Evolutionary conservation across 2,329 filamentous ascomycete genomes (phyloP), one percentile per base, ranked within the genome.

Genomic region (Fusarium drepaniforme): DNA sequence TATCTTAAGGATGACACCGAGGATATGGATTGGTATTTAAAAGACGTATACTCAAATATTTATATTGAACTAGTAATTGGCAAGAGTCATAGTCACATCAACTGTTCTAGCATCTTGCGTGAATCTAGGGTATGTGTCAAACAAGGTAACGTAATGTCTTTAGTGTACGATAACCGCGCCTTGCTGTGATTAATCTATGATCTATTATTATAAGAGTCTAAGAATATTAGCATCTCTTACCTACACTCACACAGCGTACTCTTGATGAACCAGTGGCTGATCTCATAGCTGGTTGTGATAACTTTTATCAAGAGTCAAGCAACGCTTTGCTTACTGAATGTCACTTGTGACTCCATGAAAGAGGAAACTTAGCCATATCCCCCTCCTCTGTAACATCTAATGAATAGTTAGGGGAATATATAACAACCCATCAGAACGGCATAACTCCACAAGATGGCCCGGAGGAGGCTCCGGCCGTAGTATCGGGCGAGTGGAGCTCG

Each of bases 71-170:
- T 56, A 51, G 79, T 75, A 73, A 86, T 84, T 85, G 38, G 77
- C 77, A 15, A 78, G 63, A 44, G 84, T 73, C 18, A 80, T 77
- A 16, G 79, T 76, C 12, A 86, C 64, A 1, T 83, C 83, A 3
- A 87, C 75, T 18, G 86, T 81, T 59, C 84, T 81, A 8, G 86
- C 83, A 42, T 87, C 85, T 73, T 87, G 84, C 11, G 82, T 84
- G 70, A 87, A 87, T 66, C 83, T 84, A 46, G 2, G 2, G 3
- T 12, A 21, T 8, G 9, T 62, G 56, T 58, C 44, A 70, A 21
- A n/a, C 21, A 8, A 37, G 23, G 4, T 3, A 28, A 2, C 2
- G 8, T 8, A 7, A 11, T 15, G 13, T 4, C 30, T 7, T 23
- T 15, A 12, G 8, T 25, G 23, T 7, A 4, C 0, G 23, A n/a